Percentiles rank a stretch among this genome's conserved stretches.
Evolutionary conservation across 2,329 filamentous ascomycete genomes (phyloP).

Genomic region (Paecilomyces fulvus): DNA sequence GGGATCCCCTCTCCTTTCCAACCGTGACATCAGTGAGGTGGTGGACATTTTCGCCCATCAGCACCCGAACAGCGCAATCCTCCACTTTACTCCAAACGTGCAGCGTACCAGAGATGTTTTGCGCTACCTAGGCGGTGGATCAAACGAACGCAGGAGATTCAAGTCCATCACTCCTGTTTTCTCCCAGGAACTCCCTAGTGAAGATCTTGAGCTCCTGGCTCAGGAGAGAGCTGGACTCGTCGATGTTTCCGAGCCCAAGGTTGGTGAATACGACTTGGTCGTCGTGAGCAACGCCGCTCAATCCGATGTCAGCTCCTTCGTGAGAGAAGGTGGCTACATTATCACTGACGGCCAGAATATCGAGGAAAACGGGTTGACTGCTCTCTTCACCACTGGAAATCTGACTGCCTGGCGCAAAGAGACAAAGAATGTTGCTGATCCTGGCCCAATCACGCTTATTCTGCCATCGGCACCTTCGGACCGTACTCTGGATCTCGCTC

Average conservation of each 20-base stretch:
- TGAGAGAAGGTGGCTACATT: neutral
- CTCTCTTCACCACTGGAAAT: neutral
- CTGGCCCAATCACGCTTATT: neutral
- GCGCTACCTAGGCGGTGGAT: neutral
- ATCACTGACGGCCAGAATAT: neutral
- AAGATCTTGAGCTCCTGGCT: neutral
- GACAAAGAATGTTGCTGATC: neutral
- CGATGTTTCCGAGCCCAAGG: neutral
- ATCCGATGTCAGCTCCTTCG: neutral
- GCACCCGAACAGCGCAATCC: neutral
- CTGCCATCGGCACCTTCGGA: neutral
- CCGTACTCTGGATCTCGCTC: neutral
- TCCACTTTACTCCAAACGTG: neutral
- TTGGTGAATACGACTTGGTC: neutral
- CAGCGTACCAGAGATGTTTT: neutral
- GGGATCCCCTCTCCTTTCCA: neutral
- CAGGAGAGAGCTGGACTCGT: neutral
- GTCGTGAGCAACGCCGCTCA: neutral
- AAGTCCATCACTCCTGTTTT: neutral
- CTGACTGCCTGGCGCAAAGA: neutral
- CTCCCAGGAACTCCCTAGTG: neutral
- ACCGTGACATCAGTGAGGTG: conserved; percentile 3
- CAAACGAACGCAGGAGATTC: neutral
- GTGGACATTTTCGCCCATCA: conserved; percentile 8
- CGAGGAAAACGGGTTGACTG: neutral